These are phyloP conservation scores for Papiliotrema flavescens DNA, from an alignment of 1,284 basidiomycete genomes.

Conservation along the genomic window DNA sequence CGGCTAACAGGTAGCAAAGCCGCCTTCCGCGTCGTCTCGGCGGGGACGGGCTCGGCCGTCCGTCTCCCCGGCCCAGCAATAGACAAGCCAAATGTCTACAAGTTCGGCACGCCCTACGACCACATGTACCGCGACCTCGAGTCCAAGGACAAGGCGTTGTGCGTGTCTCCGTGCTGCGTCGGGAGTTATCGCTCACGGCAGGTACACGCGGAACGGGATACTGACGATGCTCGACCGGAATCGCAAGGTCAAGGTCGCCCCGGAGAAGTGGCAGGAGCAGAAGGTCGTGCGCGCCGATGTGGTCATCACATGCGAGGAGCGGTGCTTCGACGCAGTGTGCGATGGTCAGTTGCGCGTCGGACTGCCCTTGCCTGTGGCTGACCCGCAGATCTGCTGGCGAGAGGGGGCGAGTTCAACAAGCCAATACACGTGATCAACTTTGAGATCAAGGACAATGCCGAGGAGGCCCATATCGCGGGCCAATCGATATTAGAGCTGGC, in stretches of 20 bases:
- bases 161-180: constrained; percentile 41
- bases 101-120: constrained; percentile 98
- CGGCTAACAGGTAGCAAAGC: constrained; percentile 57
- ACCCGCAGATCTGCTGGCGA: constrained; percentile 72
- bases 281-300: constrained; percentile 76
- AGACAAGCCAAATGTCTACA: constrained; percentile 96
- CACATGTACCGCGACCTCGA: constrained; percentile 91
- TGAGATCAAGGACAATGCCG: constrained; percentile 99
- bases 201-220: constrained; percentile 94
- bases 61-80: constrained; percentile 92
- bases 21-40: constrained; percentile 86
- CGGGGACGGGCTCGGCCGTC: constrained; percentile 94
- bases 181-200: constrained; percentile 37
- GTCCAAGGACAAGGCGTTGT: constrained; percentile 80
- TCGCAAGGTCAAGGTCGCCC: constrained; percentile 83
- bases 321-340: constrained; percentile 97
- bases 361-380: background rate
- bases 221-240: constrained; percentile 97
- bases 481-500: constrained; percentile 94
- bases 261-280: constrained; percentile 95
- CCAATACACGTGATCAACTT: constrained; percentile 96
- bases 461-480: constrained; percentile 93
- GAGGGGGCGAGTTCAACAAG: constrained; percentile 88
- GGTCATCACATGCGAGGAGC: constrained; percentile 98
- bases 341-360: constrained; percentile 64